Evolutionary conservation across 2,329 filamentous ascomycete genomes (phyloP).

Genomic region (Apiospora pterosperma): DNA sequence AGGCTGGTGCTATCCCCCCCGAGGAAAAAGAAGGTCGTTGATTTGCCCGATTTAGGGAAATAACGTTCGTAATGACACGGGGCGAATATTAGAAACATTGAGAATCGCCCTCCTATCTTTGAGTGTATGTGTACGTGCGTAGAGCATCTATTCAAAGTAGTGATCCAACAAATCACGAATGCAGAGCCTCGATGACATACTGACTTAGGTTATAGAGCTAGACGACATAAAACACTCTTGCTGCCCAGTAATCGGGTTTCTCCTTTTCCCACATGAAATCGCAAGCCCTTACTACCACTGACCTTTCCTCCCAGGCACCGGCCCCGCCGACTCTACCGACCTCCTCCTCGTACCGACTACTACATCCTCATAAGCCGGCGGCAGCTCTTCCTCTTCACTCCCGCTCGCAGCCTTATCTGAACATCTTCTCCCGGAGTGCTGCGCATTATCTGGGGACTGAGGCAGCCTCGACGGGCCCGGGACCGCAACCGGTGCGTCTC

Average conservation of each 20-base stretch:
- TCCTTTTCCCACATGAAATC: not conserved
- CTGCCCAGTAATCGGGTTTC: not conserved
- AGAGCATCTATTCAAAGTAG: no score
- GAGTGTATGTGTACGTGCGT: no score
- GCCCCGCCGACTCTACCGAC: not conserved
- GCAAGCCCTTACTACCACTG: not conserved
- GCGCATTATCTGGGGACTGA: not conserved
- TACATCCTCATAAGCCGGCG: not conserved
- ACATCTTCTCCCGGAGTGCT: not conserved
- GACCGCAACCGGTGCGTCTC: no score
- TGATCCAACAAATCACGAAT: no score
- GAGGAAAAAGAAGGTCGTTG: no score
- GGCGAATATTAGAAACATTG: no score
- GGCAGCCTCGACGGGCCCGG: not conserved
- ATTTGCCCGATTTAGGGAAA: no score
- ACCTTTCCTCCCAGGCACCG: not conserved
- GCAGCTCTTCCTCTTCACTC: not conserved
- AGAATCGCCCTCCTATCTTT: no score
- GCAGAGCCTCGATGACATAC: no score
- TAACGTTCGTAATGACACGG: no score
- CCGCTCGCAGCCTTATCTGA: not conserved
- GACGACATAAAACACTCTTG: not conserved
- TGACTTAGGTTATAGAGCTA: not conserved
- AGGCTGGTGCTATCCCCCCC: not conserved
- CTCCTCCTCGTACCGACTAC: not conserved